Percentiles rank a stretch among this genome's conserved stretches.
Evolutionary conservation across 2,329 filamentous ascomycete genomes (phyloP).

Genomic region (Botrytis deweyae): DNA sequence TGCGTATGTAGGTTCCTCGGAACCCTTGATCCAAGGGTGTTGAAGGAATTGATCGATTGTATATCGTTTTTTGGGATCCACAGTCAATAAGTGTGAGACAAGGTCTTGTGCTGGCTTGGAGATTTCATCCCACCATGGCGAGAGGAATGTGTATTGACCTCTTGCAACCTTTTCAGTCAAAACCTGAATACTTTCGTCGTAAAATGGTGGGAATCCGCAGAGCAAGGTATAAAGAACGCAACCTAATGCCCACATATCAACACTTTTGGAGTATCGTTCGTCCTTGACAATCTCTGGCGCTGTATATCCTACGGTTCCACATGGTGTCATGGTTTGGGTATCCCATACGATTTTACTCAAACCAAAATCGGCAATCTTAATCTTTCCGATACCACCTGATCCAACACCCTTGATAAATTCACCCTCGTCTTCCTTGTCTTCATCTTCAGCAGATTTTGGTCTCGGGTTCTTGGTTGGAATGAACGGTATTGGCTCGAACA

Average conservation of each 20-base stretch:
- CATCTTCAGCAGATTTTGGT: conserved; percentile 81
- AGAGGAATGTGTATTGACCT: conserved; percentile 95
- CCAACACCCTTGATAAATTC: conserved; percentile 83
- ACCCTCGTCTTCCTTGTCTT: conserved; percentile 96
- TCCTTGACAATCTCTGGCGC: conserved; percentile 99
- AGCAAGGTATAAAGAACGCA: conserved; percentile 96
- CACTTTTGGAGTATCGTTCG: conserved; percentile 96
- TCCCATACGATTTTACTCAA: conserved; percentile 99
- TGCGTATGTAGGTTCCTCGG: conserved; percentile 64
- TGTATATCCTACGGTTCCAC: conserved; percentile 96
- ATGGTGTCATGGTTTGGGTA: conserved; percentile 97
- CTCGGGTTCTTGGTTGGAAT: conserved; percentile 78
- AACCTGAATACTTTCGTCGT: conserved; percentile 96
- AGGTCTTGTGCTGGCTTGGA: conserved; percentile 92
- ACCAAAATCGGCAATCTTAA: conserved; percentile 98
- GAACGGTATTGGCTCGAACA: conserved; percentile 85
- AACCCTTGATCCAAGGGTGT: conserved; percentile 89
- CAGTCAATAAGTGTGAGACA: conserved; percentile 87
- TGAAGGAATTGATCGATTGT: conserved; percentile 88
- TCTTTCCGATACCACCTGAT: conserved; percentile 84
- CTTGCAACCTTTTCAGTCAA: conserved; percentile 96
- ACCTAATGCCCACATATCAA: conserved; percentile 98
- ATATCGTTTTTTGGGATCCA: conserved; percentile 93
- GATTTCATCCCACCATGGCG: conserved; percentile 99
- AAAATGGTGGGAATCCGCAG: conserved; percentile 97